Base-by-base conservation (phyloP, 73 alveolate species). In the Paramecium octaurelia region DNA sequence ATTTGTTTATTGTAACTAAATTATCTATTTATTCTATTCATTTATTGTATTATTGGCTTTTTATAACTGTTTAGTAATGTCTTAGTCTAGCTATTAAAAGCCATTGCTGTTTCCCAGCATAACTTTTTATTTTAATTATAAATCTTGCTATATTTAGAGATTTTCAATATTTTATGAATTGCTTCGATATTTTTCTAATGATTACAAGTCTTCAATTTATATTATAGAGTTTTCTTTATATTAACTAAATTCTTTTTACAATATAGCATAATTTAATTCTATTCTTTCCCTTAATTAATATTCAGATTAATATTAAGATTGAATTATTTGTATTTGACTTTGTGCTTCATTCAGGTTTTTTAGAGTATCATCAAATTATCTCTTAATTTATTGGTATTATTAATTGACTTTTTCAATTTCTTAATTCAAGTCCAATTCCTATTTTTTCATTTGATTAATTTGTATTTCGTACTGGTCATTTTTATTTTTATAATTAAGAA, bases 221-320 rank as follows among this genome's bases (percentile, higher is more conserved):
- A 54, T 1, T 6, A 54, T 3, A 18, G 64, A 31, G 31, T 46
- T 42, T 35, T 80, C 91, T 35, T 44, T 80, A 80, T 11, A 80
- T 12, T 43, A 29, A 24, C 57, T 20, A 80, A 40, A 80, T 80
- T 80, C 91, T 9, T 80, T 20, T 21, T 42, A 80, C 10, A 80
- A 23, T 2, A 80, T 80, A 31, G 70, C 70, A 80, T 80, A 80
- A 46, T 80, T 80, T 21, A 20, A 16, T 23, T 80, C 91, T 80
- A 80, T 9, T 24, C 7, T 38, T 80, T 80, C 91, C 12, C 91
- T 80, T 46, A 80, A 80, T 43, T 43, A 29, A 21, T 44, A 11
- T 27, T 80, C 71, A 0, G 20, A 59, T 42, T 29, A 18, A 23
- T 27, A 24, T 24, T 80, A 29, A 9, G 46, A 80, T 46, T 80